Evolutionary conservation across 2,329 filamentous ascomycete species (phyloP).

Genomic region (Hypoxylon sp.): DNA sequence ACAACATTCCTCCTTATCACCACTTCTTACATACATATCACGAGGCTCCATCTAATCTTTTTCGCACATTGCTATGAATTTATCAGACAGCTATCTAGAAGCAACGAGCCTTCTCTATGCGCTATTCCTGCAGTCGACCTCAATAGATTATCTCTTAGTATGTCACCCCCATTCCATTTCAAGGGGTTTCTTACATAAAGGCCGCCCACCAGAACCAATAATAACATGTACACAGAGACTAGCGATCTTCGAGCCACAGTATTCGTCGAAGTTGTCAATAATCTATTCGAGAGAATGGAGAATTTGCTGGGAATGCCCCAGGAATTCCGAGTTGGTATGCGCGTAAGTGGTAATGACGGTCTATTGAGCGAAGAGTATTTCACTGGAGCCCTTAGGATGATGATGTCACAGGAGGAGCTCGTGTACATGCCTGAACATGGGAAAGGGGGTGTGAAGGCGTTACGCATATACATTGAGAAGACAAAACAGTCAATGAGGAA

Average conservation of each 20-base stretch:
- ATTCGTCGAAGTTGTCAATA: conserved; percentile 24
- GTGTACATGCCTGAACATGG: conserved; percentile 9
- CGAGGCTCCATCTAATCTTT: conserved; percentile 11
- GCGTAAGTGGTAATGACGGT: background rate
- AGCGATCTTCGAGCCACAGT: conserved; percentile 23
- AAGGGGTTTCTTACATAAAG: too few species aligned
- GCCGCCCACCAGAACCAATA: too few species aligned
- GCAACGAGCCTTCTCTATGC: conserved; percentile 12
- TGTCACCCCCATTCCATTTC: too few species aligned
- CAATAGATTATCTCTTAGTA: conserved; percentile 19
- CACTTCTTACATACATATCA: conserved; percentile 23
- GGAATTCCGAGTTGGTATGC: background rate
- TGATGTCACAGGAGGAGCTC: conserved; percentile 15
- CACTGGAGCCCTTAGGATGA: background rate
- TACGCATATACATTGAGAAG: conserved; percentile 17
- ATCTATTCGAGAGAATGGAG: conserved; percentile 27
- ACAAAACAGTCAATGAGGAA: conserved; percentile 14
- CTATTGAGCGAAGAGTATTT: conserved; percentile 18
- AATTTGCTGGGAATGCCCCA: conserved; percentile 20
- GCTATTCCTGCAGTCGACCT: conserved; percentile 20
- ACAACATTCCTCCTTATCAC: conserved; percentile 21
- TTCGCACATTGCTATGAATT: conserved; percentile 22
- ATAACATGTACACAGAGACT: conserved; percentile 15
- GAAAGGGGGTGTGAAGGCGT: conserved; percentile 19
- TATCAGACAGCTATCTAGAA: conserved; percentile 12